These are phyloP conservation scores for Globisporangium cederbergense DNA, from an alignment of 352 stramenopile species.

Conservation along the genomic window DNA sequence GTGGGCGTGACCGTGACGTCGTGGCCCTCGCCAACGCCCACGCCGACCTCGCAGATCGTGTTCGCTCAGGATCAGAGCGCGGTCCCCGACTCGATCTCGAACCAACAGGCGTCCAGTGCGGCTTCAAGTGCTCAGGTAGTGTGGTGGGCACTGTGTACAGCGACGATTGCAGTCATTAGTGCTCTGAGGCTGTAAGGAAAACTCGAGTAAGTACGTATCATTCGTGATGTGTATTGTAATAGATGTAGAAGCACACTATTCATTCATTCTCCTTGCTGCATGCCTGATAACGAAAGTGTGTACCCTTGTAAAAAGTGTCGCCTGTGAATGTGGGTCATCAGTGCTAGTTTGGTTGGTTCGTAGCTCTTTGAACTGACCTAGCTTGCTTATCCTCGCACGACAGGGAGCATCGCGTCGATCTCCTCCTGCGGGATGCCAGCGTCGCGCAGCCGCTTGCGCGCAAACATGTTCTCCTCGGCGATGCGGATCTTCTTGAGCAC, in stretches of 20 bases:
- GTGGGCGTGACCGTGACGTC: neutral
- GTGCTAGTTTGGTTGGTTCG: no score
- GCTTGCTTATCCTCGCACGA: neutral
- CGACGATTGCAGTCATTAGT: no score
- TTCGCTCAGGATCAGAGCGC: neutral
- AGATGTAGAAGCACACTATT: no score
- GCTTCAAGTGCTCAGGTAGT: neutral
- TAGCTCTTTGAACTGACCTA: no score
- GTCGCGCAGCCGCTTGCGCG: conserved; percentile 42
- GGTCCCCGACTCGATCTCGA: neutral
- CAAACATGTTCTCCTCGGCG: conserved; percentile 23
- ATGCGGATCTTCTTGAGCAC: conserved; percentile 16
- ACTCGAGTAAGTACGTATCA: no score
- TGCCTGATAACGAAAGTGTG: no score
- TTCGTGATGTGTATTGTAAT: no score
- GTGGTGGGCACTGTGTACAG: neutral
- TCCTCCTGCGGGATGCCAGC: conserved; percentile 18
- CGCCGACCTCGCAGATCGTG: neutral
- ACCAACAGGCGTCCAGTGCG: neutral
- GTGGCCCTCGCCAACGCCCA: neutral
- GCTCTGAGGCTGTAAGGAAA: no score
- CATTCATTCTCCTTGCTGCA: no score
- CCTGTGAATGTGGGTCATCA: no score
- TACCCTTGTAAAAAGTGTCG: no score
- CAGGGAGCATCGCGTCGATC: conserved; percentile 22